Evolutionary conservation across 805 yeast species (phyloP).

Genomic region (Candida tibetensis): DNA sequence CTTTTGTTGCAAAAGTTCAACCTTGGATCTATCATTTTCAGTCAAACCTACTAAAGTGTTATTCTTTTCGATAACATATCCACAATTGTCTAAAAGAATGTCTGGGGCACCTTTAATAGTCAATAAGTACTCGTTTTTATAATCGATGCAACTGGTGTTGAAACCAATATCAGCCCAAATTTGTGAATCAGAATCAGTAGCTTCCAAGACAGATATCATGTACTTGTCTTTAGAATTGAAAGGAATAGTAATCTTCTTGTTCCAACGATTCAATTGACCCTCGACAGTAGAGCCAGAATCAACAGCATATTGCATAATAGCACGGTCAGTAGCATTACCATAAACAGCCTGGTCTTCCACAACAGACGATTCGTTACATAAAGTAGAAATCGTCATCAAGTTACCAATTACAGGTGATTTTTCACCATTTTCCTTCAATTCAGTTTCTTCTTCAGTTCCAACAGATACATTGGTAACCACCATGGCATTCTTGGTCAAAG

Average conservation of each 20-base stretch:
- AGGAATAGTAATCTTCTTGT: constrained; percentile 26
- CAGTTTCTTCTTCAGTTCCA: constrained; percentile 12
- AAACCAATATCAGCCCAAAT: constrained; percentile 13
- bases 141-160: constrained; percentile 7
- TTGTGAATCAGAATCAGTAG: constrained; percentile 6
- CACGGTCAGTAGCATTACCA: constrained; percentile 51
- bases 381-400: constrained; percentile 20
- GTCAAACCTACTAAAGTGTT: constrained; percentile 18
- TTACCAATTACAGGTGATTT: constrained; percentile 1
- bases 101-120: constrained; percentile 49
- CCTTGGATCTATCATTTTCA: constrained; percentile 14
- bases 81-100: constrained; percentile 33
- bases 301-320: constrained; percentile 37
- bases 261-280: constrained; percentile 17
- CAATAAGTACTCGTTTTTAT: constrained; percentile 16
- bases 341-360: constrained; percentile 21
- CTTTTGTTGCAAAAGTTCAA: constrained; percentile 23
- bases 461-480: constrained; percentile 28
- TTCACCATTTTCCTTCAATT: constrained; percentile 11
- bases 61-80: constrained; percentile 13
- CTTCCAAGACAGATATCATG: constrained; percentile 35
- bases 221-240: constrained; percentile 49
- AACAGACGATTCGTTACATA: constrained; percentile 37
- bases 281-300: constrained; percentile 9
- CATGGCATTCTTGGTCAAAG: constrained; percentile 52